Conservation (phyloP, 2,329 filamentous ascomycete species). For the Harringtonia aguacate region DNA sequence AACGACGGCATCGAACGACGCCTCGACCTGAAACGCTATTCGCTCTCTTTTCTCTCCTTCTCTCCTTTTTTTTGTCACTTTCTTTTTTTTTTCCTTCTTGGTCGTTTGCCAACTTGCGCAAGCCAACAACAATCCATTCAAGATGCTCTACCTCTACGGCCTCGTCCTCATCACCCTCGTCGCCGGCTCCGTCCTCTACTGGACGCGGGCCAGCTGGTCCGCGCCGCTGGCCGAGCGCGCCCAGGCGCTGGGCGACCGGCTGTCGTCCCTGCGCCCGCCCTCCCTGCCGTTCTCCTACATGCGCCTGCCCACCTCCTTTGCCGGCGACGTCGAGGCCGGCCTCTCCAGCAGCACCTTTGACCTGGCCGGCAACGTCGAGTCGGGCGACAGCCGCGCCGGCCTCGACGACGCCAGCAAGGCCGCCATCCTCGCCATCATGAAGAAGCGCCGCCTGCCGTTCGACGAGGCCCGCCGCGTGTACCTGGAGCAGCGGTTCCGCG, state of each 20-base stretch:
- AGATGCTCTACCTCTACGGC: slow-evolving; percentile 75
- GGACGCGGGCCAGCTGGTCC: slow-evolving; percentile 71
- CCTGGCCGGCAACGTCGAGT: slow-evolving; percentile 66
- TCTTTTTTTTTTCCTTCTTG: too few species aligned
- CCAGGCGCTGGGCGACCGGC: slow-evolving; percentile 31
- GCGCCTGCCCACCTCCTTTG: slow-evolving; percentile 73
- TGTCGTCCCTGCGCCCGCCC: slow-evolving; percentile 36
- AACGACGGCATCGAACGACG: too few species aligned
- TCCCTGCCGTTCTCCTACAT: slow-evolving; percentile 55
- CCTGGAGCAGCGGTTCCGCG: slow-evolving; percentile 76
- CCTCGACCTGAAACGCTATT: background rate
- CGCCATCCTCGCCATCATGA: slow-evolving; percentile 86
- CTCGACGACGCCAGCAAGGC: slow-evolving; percentile 71
- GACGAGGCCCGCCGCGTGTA: slow-evolving; percentile 83
- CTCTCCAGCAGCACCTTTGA: slow-evolving; percentile 78
- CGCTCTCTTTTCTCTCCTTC: background rate
- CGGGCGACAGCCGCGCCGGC: slow-evolving; percentile 67
- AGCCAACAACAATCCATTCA: too few species aligned
- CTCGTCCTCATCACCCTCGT: slow-evolving; percentile 62
- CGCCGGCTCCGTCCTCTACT: slow-evolving; percentile 64
- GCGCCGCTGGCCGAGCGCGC: slow-evolving; percentile 48
- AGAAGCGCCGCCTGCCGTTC: slow-evolving; percentile 68
- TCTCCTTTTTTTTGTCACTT: too few species aligned
- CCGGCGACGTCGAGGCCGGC: slow-evolving; percentile 77
- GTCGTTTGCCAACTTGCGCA: too few species aligned